Percentiles rank a stretch among this genome's conserved stretches.
phyloP scores from a whole-genome alignment of 805 yeast genomes.

The Metschnikowia similis region DNA sequence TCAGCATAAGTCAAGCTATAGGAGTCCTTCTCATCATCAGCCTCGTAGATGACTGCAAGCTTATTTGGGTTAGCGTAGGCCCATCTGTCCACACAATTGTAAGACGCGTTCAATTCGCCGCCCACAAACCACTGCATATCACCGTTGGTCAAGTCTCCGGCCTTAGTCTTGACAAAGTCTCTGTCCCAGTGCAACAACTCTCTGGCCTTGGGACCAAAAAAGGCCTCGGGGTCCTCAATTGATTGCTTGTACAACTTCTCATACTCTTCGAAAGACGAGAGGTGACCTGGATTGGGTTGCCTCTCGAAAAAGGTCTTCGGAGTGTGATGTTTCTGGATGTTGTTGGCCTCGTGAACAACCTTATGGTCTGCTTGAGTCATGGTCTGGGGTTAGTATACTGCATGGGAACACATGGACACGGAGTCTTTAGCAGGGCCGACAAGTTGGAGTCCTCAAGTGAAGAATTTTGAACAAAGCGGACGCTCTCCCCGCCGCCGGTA shows the following conservation, averaged over 20 bases:
- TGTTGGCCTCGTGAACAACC: constrained; percentile 62
- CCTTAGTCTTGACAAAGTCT: constrained; percentile 44
- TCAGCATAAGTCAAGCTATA: constrained; percentile 64
- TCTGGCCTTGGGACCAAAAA: constrained; percentile 52
- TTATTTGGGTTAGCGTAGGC: constrained; percentile 68
- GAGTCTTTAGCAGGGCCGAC: no score
- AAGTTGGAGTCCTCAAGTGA: no score
- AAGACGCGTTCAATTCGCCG: constrained; percentile 76
- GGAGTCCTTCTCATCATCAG: constrained; percentile 70
- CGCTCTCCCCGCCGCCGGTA: not conserved
- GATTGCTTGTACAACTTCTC: constrained; percentile 51
- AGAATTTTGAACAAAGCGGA: no score
- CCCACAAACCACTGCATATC: constrained; percentile 69
- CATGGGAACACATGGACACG: not conserved
- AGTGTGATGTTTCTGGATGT: constrained; percentile 44
- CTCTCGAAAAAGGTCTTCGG: constrained; percentile 52
- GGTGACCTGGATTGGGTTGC: constrained; percentile 59
- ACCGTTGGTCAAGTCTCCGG: constrained; percentile 46
- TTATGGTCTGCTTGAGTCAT: constrained; percentile 34
- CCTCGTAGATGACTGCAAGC: constrained; percentile 74
- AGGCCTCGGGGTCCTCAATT: constrained; percentile 49
- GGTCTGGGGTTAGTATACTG: constrained; percentile 7
- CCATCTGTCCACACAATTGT: constrained; percentile 79
- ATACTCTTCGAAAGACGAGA: constrained; percentile 65
- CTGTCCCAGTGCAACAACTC: constrained; percentile 50